These are phyloP conservation scores for Botrytis elliptica DNA, from an alignment of 2,329 filamentous ascomycete species.

Conservation along the genomic window DNA sequence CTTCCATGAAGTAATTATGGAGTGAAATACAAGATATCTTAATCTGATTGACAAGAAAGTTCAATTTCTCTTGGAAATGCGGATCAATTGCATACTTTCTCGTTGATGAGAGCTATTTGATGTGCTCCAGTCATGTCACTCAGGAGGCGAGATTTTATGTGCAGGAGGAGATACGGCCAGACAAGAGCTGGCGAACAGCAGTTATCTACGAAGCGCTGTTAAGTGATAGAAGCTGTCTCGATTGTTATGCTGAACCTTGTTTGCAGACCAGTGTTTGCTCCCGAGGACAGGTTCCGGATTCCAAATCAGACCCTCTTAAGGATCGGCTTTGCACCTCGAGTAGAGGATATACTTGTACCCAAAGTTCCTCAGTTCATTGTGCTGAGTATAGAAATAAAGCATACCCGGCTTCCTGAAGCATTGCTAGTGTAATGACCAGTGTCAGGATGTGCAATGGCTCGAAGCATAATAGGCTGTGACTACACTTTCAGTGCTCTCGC, in stretches of 20 bases:
- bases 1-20: background rate
- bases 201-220: fast-evolving
- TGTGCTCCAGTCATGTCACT: background rate
- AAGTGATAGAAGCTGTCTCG: background rate
- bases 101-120: background rate
- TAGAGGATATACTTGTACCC: background rate
- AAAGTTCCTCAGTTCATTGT: fast-evolving
- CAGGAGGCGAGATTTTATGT: background rate
- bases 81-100: background rate
- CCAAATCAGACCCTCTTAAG: background rate
- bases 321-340: background rate
- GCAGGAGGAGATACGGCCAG: background rate
- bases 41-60: fast-evolving
- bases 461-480: background rate
- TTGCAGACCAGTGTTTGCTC: background rate
- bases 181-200: background rate
- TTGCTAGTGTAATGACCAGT: background rate
- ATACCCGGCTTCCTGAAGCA: background rate
- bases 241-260: background rate
- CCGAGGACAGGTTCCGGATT: background rate
- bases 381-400: background rate
- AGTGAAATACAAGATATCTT: background rate
- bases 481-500: background rate
- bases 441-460: background rate
- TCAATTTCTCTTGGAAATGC: too few relatives aligned